phyloP scores from a whole-genome alignment of 306 rosid genomes.

The Boehmeria nivea region DNA sequence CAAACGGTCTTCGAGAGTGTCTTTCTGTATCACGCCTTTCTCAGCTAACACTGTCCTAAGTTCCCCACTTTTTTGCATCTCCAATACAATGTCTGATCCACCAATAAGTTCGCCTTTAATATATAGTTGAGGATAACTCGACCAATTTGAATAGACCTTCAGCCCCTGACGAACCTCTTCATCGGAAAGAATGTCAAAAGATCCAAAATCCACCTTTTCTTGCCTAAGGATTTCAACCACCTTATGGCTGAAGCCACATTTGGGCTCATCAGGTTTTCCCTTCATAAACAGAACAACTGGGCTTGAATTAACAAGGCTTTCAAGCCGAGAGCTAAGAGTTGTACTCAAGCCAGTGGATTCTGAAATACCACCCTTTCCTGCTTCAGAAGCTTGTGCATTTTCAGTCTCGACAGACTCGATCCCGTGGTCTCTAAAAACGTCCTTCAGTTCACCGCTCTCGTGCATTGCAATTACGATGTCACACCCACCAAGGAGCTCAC shows the following conservation, averaged over 20 bases:
- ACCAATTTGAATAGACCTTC: conserved; percentile 91
- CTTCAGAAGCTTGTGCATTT: conserved; percentile 37
- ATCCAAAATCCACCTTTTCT: conserved; percentile 66
- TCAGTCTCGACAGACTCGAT: conserved; percentile 28
- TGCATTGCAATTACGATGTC: conserved; percentile 88
- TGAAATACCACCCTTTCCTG: conserved; percentile 54
- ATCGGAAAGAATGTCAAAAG: conserved; percentile 77
- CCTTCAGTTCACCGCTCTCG: conserved; percentile 73
- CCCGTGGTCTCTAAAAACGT: conserved; percentile 77
- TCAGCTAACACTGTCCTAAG: conserved; percentile 54
- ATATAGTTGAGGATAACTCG: conserved; percentile 88
- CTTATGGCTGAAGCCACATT: conserved; percentile 92
- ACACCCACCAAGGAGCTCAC: conserved; percentile 90
- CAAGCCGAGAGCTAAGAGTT: conserved; percentile 48
- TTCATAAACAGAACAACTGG: conserved; percentile 82
- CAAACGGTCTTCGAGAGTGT: conserved; percentile 59
- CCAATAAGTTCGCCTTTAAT: conserved; percentile 76
- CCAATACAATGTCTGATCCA: conserved; percentile 88
- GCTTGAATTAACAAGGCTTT: conserved; percentile 55
- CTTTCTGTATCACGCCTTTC: conserved; percentile 51
- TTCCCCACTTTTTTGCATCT: conserved; percentile 95
- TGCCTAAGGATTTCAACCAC: conserved; percentile 81
- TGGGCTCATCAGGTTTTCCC: conserved; percentile 84
- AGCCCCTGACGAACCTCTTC: conserved; percentile 90
- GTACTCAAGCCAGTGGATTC: conserved; percentile 58